Conservation (phyloP, 164 flowering plant species). For the Santalum album region DNA sequence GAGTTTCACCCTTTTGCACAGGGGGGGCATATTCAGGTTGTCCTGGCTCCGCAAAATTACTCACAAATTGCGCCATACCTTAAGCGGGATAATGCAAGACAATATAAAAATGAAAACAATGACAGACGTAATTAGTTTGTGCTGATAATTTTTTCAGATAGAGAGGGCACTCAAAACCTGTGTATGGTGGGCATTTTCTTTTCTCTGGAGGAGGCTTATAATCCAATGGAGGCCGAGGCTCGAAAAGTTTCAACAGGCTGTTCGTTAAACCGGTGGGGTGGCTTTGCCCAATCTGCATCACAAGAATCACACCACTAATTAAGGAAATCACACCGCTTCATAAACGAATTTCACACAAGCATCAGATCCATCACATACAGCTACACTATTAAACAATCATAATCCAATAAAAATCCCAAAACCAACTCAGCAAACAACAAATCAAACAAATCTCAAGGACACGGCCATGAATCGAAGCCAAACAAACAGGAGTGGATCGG, state of each 20-base stretch:
- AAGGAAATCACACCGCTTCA: too few species aligned
- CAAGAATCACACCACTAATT: too few species aligned
- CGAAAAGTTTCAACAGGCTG: conserved; percentile 87
- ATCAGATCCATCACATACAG: too few species aligned
- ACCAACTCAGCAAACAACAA: background rate
- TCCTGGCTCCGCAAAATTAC: conserved; percentile 80
- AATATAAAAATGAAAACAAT: too few species aligned
- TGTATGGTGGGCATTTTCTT: conserved; percentile 81
- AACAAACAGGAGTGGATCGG: background rate
- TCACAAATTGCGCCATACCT: conserved; percentile 95
- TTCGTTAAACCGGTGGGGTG: conserved; percentile 95
- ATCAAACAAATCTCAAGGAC: too few species aligned
- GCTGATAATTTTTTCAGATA: too few species aligned
- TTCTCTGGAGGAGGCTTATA: conserved; percentile 92
- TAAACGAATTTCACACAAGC: too few species aligned
- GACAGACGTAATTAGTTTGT: background rate
- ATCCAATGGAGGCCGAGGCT: conserved; percentile 92
- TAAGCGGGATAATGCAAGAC: too few species aligned
- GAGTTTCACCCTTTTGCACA: conserved; percentile 68
- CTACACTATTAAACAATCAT: too few species aligned
- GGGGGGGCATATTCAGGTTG: conserved; percentile 94
- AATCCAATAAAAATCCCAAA: too few species aligned
- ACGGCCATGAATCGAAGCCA: too few species aligned
- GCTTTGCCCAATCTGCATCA: conserved; percentile 87
- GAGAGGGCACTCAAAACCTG: conserved; percentile 33